phyloP scores from a whole-genome alignment of 495 filamentous ascomycete species.

The Xylaria sp. region DNA sequence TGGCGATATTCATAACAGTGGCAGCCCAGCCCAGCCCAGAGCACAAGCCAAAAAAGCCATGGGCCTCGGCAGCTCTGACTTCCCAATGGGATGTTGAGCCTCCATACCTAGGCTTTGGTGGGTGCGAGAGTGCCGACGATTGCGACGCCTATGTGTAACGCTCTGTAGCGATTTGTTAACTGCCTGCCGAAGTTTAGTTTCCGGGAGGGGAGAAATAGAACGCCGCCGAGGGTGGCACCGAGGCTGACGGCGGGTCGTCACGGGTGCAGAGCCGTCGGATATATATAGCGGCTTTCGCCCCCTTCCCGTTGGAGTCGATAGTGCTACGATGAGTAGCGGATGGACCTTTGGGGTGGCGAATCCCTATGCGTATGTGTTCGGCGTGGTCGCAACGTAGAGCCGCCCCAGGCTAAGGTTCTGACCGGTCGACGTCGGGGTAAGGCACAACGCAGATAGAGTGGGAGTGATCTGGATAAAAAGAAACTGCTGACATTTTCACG shows the following conservation, averaged over 20 bases:
- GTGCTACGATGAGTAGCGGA: slow-evolving; percentile 12
- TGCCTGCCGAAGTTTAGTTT: background rate
- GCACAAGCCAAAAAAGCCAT: background rate
- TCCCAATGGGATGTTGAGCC: background rate
- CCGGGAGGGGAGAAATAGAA: background rate
- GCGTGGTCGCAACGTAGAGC: slow-evolving; percentile 12
- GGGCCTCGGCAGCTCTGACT: slow-evolving; percentile 1
- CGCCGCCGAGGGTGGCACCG: slow-evolving; percentile 18
- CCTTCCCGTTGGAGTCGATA: background rate
- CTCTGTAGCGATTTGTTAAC: background rate
- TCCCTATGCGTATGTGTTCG: background rate
- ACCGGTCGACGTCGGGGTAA: slow-evolving; percentile 14
- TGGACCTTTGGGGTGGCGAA: slow-evolving; percentile 19
- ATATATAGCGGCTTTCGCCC: slow-evolving; percentile 25
- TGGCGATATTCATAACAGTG: background rate
- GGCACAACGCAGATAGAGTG: background rate
- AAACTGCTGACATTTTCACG: background rate
- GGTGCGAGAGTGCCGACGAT: background rate
- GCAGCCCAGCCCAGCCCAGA: background rate
- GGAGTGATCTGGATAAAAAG: slow-evolving; percentile 18
- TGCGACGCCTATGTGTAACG: background rate
- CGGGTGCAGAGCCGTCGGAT: slow-evolving; percentile 27
- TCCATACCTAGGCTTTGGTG: background rate
- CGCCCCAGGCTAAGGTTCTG: background rate
- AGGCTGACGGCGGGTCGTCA: slow-evolving; percentile 19